Base-by-base conservation (phyloP, 2,329 filamentous ascomycete species). In the Aspergillus fructus region DNA sequence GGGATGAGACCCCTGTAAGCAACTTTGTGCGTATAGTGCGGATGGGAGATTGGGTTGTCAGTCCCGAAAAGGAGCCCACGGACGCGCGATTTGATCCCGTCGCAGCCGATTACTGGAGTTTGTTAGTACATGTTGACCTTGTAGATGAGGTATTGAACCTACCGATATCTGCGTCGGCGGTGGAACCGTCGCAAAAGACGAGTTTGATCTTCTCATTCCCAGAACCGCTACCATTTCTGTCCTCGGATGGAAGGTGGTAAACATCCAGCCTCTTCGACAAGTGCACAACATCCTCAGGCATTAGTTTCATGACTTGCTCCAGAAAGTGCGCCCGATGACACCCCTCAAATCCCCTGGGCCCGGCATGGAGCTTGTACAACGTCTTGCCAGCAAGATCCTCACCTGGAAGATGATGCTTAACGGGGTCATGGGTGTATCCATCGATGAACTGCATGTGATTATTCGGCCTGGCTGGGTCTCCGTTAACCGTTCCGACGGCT, bases 1-100 rank as follows among this genome's bases (percentile, higher is more conserved):
- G 85, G 83, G 2, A 88, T 76, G 2, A 89, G 69, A 0, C 82
- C 82, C 6, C 87, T 79, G 70, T 86, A 89, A 34, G 83, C 86
- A 69, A 83, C 84, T 60, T 86, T 85, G 33, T 81, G 75, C 0
- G 80, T 80, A 66, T 85, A 89, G 1, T 74, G 68, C 0, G 85
- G 76, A 24, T 77, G 67, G 0, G 78, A 71, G 3, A 77, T 74
- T 0, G 79, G 77, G 57, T 79, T 69, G 21, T 74, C 70, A 2
- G 76, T 66, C 0, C 81, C 83, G 3, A 87, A 72, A 5, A 89
- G 68, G 13, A 83, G 67, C 30, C 79, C 67, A 7, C 86, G 76
- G 3, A 82, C 76, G 3, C 76, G 74, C 0, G 83, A 85, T 66
- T 85, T 85, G 65, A 89, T 85, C 0, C 86, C 86, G 69, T 89